Conservation (phyloP, 1,284 basidiomycete genomes). For the Trichosporon faecale region DNA sequence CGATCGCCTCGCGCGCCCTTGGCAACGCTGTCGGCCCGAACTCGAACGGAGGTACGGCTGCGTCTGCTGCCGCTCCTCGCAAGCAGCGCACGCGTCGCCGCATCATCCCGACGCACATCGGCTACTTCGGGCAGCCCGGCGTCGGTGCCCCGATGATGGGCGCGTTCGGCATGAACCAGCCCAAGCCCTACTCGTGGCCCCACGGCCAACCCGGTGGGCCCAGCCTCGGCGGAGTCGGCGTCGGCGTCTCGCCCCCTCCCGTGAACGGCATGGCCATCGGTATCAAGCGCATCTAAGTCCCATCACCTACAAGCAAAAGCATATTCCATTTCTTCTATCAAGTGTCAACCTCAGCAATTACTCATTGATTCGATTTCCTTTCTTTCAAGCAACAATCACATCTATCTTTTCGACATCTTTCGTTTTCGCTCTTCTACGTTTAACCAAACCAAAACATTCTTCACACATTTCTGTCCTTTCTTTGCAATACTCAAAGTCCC, state of each 20-base stretch:
- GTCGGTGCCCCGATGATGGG: conserved; percentile 44
- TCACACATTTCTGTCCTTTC: conserved; percentile 11
- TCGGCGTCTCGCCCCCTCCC: conserved; percentile 34
- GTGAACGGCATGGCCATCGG: conserved; percentile 21
- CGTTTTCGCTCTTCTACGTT: conserved; percentile 27
- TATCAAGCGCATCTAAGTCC: conserved; percentile 14
- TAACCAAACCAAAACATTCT: conserved; percentile 8
- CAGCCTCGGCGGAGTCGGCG: conserved; percentile 28
- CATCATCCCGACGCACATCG: conserved; percentile 50
- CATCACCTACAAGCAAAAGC: not conserved
- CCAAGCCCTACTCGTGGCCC: conserved; percentile 23
- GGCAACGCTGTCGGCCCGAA: conserved; percentile 38
- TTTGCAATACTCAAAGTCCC: not conserved
- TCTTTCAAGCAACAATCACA: not conserved
- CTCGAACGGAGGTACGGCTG: conserved; percentile 24
- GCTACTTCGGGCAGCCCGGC: conserved; percentile 45
- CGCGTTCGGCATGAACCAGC: conserved; percentile 32
- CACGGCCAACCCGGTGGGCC: conserved; percentile 19
- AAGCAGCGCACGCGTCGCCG: conserved; percentile 44
- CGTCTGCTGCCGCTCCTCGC: conserved; percentile 19
- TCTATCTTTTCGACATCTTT: conserved; percentile 13
- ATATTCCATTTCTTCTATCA: conserved; percentile 4
- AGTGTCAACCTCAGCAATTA: conserved; percentile 2
- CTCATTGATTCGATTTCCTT: conserved; percentile 2
- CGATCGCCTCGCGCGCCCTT: conserved; percentile 45